Percentiles rank a stretch among this genome's conserved stretches.
Conservation (phyloP, 148 eudicot species). For the Vaccinium myrtillus region DNA sequence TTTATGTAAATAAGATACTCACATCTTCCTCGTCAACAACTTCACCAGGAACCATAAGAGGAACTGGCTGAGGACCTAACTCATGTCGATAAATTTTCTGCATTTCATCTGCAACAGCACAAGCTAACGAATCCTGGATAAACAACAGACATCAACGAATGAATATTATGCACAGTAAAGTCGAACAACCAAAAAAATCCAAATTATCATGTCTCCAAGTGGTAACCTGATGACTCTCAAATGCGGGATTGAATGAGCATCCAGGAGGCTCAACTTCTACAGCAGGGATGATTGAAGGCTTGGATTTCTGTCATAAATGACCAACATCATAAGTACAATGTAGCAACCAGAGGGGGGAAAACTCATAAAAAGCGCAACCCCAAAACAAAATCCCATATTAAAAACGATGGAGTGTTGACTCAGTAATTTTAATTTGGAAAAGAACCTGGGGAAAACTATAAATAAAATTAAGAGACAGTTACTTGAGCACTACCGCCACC, state of each 20-base stretch:
- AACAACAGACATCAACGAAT: neutral
- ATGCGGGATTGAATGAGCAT: constrained; percentile 84
- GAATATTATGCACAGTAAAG: neutral
- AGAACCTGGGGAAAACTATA: neutral
- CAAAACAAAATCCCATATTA: neutral
- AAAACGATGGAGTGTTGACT: constrained; percentile 9
- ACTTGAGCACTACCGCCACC: neutral
- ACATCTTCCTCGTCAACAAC: constrained; percentile 80
- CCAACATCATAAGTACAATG: neutral
- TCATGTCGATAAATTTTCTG: constrained; percentile 73
- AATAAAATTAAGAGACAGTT: neutral
- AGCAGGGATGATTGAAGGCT: constrained; percentile 68
- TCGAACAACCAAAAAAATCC: neutral
- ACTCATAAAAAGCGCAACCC: neutral
- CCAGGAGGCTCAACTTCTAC: constrained; percentile 92
- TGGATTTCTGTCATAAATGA: constrained; percentile 41
- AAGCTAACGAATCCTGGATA: constrained; percentile 74
- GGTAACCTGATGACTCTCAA: constrained; percentile 81
- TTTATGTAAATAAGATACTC: constrained; percentile 21
- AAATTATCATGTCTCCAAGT: neutral
- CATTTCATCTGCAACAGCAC: constrained; percentile 97
- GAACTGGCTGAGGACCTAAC: constrained; percentile 84
- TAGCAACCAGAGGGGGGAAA: neutral
- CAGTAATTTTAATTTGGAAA: neutral
- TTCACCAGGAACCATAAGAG: constrained; percentile 65